Conservation (phyloP, 129 eudicot species). For the Escallonia rubra region DNA sequence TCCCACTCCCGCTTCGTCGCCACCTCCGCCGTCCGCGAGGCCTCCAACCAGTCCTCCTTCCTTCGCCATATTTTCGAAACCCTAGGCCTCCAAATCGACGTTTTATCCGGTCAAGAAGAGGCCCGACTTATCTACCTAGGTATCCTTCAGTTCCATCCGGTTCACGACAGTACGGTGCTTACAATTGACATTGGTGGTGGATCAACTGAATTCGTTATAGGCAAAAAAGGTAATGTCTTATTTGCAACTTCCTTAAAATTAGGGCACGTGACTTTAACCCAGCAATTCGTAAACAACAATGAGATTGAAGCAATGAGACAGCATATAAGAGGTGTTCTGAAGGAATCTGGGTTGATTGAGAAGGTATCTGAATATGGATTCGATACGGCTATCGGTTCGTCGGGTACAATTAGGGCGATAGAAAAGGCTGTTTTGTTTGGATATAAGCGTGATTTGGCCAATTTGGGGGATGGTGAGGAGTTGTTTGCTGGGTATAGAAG, state of each 20-base stretch:
- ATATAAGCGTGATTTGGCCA: constrained; percentile 21
- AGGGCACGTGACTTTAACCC: constrained; percentile 72
- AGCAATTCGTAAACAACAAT: constrained; percentile 22
- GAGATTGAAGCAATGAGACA: constrained; percentile 39
- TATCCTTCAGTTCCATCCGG: constrained; percentile 51
- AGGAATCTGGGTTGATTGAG: constrained; percentile 42
- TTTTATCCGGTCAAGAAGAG: constrained; percentile 58
- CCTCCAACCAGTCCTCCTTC: constrained; percentile 48
- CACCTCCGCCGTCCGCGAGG: constrained; percentile 81
- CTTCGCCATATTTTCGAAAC: constrained; percentile 23
- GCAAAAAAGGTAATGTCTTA: constrained; percentile 35
- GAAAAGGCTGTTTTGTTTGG: constrained; percentile 60
- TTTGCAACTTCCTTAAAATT: constrained; percentile 45
- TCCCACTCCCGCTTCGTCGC: constrained; percentile 66
- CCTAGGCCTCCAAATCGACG: constrained; percentile 47
- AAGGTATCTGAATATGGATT: constrained; percentile 30
- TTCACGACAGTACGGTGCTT: constrained; percentile 38
- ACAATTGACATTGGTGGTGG: constrained; percentile 85
- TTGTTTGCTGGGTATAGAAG: constrained; percentile 38
- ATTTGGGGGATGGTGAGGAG: constrained; percentile 22
- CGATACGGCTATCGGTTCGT: constrained; percentile 69
- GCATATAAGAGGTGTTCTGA: constrained; percentile 34
- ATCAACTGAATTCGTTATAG: constrained; percentile 73
- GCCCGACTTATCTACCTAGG: constrained; percentile 70
- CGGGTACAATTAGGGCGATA: constrained; percentile 70